A percentile compares a stretch with the other conserved stretches of the same genome.
phyloP scores from a whole-genome alignment of 768 basidiomycete species.

The Dioszegia aurantiaca region DNA sequence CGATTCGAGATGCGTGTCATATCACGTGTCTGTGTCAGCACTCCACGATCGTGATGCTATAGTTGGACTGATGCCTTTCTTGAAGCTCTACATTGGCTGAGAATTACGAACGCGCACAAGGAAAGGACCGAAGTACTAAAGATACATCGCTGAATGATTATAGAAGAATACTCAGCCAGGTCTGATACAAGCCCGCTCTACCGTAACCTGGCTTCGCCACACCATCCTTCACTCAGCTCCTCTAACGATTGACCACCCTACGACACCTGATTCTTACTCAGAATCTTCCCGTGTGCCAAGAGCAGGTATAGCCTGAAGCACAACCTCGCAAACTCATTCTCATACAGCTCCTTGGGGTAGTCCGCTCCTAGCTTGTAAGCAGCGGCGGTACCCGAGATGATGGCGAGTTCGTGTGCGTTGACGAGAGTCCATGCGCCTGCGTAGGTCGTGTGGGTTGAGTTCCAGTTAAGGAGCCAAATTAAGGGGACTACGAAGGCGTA shows the following conservation, averaged over 20 bases:
- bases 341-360: conserved; percentile 53
- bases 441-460: conserved; percentile 49
- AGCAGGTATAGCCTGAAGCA: conserved; percentile 52
- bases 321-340: conserved; percentile 53
- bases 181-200: no score
- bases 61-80: no score
- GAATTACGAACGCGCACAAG: no score
- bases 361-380: conserved; percentile 54
- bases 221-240: not conserved
- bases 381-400: conserved; percentile 47
- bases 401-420: conserved; percentile 52
- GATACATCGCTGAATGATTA: no score
- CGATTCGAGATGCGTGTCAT: no score
- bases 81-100: no score
- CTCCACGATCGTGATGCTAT: no score
- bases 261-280: conserved; percentile 37
- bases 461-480: conserved; percentile 52
- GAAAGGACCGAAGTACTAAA: no score
- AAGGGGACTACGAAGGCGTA: conserved; percentile 53
- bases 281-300: conserved; percentile 47
- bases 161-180: no score
- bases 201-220: not conserved
- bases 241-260: not conserved
- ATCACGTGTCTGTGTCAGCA: no score
- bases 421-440: conserved; percentile 55